Evolutionary conservation across 345 rosid species (phyloP).

Genomic region (Pugionium cornutum): DNA sequence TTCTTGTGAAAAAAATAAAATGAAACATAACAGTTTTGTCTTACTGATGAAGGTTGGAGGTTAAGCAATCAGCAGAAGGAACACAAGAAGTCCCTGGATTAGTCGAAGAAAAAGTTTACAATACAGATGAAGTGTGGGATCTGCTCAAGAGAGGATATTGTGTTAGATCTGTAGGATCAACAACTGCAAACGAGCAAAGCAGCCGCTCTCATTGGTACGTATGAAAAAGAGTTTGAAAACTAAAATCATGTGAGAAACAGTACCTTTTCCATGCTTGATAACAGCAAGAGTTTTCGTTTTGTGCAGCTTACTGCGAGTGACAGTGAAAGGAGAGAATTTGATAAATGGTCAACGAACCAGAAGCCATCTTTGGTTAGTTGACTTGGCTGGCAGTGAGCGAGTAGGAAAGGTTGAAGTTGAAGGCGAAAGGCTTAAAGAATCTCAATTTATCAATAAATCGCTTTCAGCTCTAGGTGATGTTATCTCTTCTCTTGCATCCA

Average conservation of each 20-base stretch:
- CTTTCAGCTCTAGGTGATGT: slow-evolving; percentile 99
- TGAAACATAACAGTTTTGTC: not conserved
- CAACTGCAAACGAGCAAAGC: slow-evolving; percentile 89
- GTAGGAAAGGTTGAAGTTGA: slow-evolving; percentile 92
- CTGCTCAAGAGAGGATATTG: slow-evolving; percentile 70
- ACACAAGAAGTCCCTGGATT: slow-evolving; percentile 96
- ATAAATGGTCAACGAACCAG: slow-evolving; percentile 74
- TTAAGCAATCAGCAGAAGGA: slow-evolving; percentile 93
- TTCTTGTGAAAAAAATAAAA: too few relatives aligned
- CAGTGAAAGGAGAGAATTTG: slow-evolving; percentile 74
- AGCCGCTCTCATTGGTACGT: slow-evolving; percentile 96
- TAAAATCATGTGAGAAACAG: not conserved
- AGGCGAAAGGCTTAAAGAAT: slow-evolving; percentile 93
- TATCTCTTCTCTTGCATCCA: slow-evolving; percentile 87
- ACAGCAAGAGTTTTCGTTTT: slow-evolving; percentile 24
- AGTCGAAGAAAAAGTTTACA: slow-evolving; percentile 71
- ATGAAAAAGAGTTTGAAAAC: not conserved
- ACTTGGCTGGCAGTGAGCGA: slow-evolving; percentile 98
- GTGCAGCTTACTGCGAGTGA: slow-evolving; percentile 79
- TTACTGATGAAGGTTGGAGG: slow-evolving; percentile 73
- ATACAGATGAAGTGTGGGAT: slow-evolving; percentile 91
- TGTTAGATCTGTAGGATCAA: slow-evolving; percentile 90
- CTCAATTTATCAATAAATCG: slow-evolving; percentile 89
- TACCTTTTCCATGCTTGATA: not conserved
- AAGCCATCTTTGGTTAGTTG: slow-evolving; percentile 97